A percentile compares a stretch with the other conserved stretches of the same genome.
Evolutionary conservation across 345 rosid species (phyloP).

Genomic region (Brassica incana): DNA sequence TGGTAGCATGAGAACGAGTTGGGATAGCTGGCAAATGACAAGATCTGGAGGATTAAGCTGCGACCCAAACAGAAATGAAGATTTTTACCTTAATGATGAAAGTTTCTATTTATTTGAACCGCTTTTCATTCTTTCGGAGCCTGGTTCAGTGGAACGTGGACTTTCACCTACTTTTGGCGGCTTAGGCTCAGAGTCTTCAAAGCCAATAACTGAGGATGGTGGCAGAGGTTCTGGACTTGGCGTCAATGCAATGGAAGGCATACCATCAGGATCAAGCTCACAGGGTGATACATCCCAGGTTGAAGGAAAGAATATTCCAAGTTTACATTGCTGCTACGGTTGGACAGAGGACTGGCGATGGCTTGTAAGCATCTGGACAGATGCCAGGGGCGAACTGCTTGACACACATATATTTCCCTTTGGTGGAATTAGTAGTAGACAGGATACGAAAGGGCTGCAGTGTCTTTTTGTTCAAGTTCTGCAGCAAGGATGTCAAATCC

Average conservation of each 20-base stretch:
- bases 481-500: constrained; percentile 98
- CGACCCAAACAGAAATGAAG: constrained; percentile 82
- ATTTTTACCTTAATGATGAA: constrained; percentile 61
- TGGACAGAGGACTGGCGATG: constrained; percentile 99
- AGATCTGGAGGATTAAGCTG: constrained; percentile 79
- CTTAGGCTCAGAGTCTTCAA: constrained; percentile 55
- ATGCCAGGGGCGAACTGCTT: constrained; percentile 95
- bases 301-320: constrained; percentile 73
- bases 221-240: constrained; percentile 59
- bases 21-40: constrained; percentile 90
- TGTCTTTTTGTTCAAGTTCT: constrained; percentile 94
- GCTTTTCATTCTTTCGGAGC: constrained; percentile 91
- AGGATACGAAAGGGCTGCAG: constrained; percentile 98
- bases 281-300: constrained; percentile 69
- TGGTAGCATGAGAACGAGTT: constrained; percentile 65
- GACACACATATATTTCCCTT: constrained; percentile 96
- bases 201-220: constrained; percentile 60
- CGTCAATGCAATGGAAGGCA: constrained; percentile 55
- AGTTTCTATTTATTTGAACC: constrained; percentile 87
- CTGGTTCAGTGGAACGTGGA: constrained; percentile 89
- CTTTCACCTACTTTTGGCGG: constrained; percentile 59
- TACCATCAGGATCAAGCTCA: constrained; percentile 63
- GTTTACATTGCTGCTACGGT: constrained; percentile 97
- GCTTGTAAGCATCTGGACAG: constrained; percentile 99
- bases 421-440: constrained; percentile 98